Evolutionary conservation across 2,329 filamentous ascomycete genomes (phyloP), one percentile per base, ranked within the genome.

Genomic region (Penicillium polonicum): DNA sequence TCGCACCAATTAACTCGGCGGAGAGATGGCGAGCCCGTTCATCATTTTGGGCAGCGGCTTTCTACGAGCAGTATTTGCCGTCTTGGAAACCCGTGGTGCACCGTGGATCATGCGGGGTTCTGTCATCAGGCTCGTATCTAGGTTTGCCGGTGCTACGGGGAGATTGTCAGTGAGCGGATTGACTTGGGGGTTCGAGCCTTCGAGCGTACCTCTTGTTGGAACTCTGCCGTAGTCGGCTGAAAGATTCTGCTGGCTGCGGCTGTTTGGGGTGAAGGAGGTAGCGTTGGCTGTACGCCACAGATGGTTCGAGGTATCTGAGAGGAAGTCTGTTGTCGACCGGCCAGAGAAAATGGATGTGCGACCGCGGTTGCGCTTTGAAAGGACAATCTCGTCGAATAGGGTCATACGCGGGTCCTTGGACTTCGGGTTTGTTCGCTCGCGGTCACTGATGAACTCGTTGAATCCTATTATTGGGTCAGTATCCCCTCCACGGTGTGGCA

Each of bases 81-180:
- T 70, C 63, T 77, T 78, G 29, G 81, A 80, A 17, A 85, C 79
- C 57, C 83, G 77, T 29, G 92, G 92, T n/a, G 92, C 87, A 36
- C 92, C 92, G 72, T 96, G 91, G 39, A 96, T 93, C 61, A 90
- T 87, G 57, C 92, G 85, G 31, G 92, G 92, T 75, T 97, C 92
- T 72, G 91, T 91, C 91, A 97, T 96, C 46, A 97, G 80, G 15
- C 86, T 84, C 4, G 88, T 84, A 68, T 99, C 94, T 10, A 99
- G 82, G 69, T 90, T 92, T 8, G 90, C 86, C 5, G 94, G 94
- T 38, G 90, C 86, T 64, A 86, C 78, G 13, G 41, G 17, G 43
- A 48, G 10, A 15, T 86, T 79, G 33, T 80, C 75, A 58, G 82
- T 39, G 15, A 10, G 33, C n/a, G 35, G 43, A 27, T 38, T 35